Evolutionary conservation across 805 yeast genomes (phyloP), one percentile per base, ranked within the genome.

Genomic region (Zygosaccharomyces gambellarensis): DNA sequence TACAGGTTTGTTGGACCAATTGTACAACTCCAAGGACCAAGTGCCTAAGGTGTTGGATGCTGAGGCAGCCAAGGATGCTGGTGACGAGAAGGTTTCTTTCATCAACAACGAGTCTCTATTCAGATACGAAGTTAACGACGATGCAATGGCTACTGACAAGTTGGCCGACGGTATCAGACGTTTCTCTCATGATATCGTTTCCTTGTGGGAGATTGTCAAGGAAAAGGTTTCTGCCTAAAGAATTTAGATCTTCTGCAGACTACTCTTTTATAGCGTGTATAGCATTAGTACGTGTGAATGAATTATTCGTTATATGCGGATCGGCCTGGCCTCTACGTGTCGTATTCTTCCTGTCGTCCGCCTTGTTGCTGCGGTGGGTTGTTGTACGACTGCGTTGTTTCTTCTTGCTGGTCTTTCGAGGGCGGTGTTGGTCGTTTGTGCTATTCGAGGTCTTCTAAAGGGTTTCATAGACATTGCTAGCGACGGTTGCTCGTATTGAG

Each of bases 71-170:
- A 61, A 63, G 59, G 61, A 71, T 48, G 62, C 74, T 27, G 63
- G 81, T 51, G 72, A 74, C 48, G 77, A 80, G 52, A 88, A 90
- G 80, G 90, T 85, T 53, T 70, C 90, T 25, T 94, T 71, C 76
- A 75, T 94, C 56, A 82, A 89, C 67, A 83, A 90, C 71, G 98
- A 92, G 76, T 73, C 96, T 45, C 72, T 78, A 56, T 94, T 94
- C 90, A 87, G 97, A 81, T 88, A 80, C 78, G 79, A 75, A 52
- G 76, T 94, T 62, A 92, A 94, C 76, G 95, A 94, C 72, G 98
- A 94, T 71, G 94, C 94, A 58, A 92, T 94, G 98, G 95, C 97
- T 63, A 89, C 97, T 59, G 97, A 89, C 78, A 94, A 94, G 79
- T 82, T 94, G 69, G 75, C 96, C 62, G 96, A 94, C 70, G 99